Base-by-base conservation (phyloP, 73 alveolate genomes). In the Stentor roeselii region DNA sequence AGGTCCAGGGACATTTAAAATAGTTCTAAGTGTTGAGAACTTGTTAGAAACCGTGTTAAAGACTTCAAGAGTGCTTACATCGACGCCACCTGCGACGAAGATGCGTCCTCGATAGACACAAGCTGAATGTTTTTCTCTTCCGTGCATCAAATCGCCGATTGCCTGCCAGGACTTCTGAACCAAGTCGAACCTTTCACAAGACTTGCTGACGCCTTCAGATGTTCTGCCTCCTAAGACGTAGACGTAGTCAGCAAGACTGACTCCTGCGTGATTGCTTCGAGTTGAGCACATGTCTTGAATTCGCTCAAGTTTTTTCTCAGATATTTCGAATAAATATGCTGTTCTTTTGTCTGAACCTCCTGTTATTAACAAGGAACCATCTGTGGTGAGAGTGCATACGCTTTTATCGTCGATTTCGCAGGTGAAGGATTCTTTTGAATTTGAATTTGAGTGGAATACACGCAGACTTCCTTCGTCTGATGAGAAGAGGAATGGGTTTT, bases 51-150 rank as follows among this genome's bases (percentile, higher is more conserved):
- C 80, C 0, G 80, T 32, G 2, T 67, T 67, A 32, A 27, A 67
- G 2, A 21, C 37, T 34, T 67, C 80, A 27, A 67, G 11, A 21
- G 80, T 21, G 41, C 34, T 34, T 1, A 21, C 41, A 14, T 34
- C 37, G 41, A 30, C 42, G 0, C 80, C 80, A 27, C 80, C 80
- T 27, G 80, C 37, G 11, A 67, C 80, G 34, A 67, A 67, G 34
- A 67, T 67, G 3, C 80, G 80, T 21, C 80, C 80, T 67, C 37
- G 21, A 2, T 67, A 32, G 41, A 67, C 80, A 67, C 80, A 67
- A 0, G 80, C 80, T 67, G 80, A 21, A 0, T 21, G 80, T 21
- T 34, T 67, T 30, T 67, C 80, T 34, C 80, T 67, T 27, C 42
- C 80, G 15, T 14, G 27, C 21, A 21, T 34, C 34, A 67, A 67